Percentiles rank a stretch among this genome's conserved stretches.
These are phyloP conservation scores for Rhododendron simsii DNA, from an alignment of 148 eudicot genomes.

Conservation along the genomic window DNA sequence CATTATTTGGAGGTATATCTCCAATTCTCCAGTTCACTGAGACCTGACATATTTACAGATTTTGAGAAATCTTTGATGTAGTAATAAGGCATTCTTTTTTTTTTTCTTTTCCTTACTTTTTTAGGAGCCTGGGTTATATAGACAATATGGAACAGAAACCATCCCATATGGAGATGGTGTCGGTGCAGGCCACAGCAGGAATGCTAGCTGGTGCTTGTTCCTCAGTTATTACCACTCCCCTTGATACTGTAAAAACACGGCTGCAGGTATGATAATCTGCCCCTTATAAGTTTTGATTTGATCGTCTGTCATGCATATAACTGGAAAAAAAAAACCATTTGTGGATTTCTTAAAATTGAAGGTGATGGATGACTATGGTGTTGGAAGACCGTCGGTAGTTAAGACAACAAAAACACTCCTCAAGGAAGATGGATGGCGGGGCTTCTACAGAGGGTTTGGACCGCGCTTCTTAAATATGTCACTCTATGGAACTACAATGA, in stretches of 20 bases:
- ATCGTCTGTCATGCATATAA: background rate
- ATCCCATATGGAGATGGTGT: slow-evolving; percentile 55
- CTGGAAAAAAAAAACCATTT: background rate
- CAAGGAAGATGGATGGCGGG: slow-evolving; percentile 72
- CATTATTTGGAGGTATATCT: slow-evolving; percentile 62
- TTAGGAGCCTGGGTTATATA: slow-evolving; percentile 55
- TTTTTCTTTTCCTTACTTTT: background rate
- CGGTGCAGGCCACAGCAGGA: slow-evolving; percentile 71
- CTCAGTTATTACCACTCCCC: slow-evolving; percentile 66
- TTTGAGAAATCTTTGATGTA: background rate
- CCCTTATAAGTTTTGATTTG: background rate
- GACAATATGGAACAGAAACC: slow-evolving; percentile 49
- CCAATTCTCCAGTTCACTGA: background rate
- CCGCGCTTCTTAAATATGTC: slow-evolving; percentile 80
- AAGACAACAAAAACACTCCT: slow-evolving; percentile 53
- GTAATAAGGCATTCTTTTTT: background rate
- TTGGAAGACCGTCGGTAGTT: slow-evolving; percentile 63
- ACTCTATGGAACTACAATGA: slow-evolving; percentile 77
- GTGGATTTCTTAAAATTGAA: slow-evolving; percentile 17
- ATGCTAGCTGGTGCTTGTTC: slow-evolving; percentile 75
- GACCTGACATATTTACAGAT: background rate
- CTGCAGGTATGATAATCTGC: slow-evolving; percentile 48
- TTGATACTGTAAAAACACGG: slow-evolving; percentile 77
- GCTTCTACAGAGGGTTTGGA: slow-evolving; percentile 80
- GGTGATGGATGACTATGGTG: slow-evolving; percentile 66